These are phyloP conservation scores for Bryopsis sp. DNA, from an alignment of 139 green algal genomes.

Conservation along the genomic window DNA sequence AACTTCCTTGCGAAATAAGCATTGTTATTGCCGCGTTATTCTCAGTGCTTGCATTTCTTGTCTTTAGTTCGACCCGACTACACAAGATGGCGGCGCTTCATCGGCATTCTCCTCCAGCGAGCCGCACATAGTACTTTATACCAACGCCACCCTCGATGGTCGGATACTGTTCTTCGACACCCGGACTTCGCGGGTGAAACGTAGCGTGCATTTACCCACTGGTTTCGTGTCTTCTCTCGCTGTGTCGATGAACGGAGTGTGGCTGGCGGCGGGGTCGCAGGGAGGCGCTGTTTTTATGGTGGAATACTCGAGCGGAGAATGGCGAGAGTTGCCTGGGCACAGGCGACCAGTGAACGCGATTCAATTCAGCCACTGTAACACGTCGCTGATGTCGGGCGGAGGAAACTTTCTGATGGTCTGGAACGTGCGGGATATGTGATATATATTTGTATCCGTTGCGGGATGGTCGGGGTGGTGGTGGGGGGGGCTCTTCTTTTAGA, in stretches of 20 bases:
- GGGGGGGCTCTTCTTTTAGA: too few species aligned
- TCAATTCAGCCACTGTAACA: not conserved
- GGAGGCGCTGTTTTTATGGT: not conserved
- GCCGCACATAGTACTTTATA: not conserved
- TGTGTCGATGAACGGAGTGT: not conserved
- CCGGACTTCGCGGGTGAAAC: not conserved
- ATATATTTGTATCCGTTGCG: too few species aligned
- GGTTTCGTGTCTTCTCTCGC: not conserved
- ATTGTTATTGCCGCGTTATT: too few species aligned
- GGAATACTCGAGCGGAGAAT: not conserved
- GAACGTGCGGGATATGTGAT: not conserved
- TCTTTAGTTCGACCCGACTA: too few species aligned
- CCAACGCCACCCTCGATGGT: not conserved
- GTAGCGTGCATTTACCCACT: not conserved
- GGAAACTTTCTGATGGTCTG: not conserved
- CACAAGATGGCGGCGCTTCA: not conserved
- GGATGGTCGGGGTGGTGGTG: not conserved
- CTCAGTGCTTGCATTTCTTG: too few species aligned
- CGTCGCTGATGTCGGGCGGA: not conserved
- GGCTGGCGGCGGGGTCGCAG: not conserved
- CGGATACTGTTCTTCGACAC: not conserved
- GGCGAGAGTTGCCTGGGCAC: not conserved
- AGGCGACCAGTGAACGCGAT: not conserved
- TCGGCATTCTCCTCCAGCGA: not conserved
- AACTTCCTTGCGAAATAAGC: too few species aligned